A percentile compares a stretch with the other conserved stretches of the same genome.
phyloP scores from a whole-genome alignment of 2,329 filamentous ascomycete genomes.

The Pseudogymnoascus pannorum region DNA sequence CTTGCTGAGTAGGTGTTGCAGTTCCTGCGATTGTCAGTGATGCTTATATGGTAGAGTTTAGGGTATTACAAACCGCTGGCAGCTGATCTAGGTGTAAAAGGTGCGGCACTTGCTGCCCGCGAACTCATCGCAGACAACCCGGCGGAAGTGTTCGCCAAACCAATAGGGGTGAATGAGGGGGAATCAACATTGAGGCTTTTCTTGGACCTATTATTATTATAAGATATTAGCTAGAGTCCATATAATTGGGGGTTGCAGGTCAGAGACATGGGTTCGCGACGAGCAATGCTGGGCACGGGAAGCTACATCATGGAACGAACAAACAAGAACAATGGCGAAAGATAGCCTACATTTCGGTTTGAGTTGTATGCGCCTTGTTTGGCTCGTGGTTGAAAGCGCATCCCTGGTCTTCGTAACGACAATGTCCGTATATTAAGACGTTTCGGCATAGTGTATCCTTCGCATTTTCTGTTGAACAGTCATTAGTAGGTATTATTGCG shows the following conservation, averaged over 20 bases:
- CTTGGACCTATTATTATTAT: constrained; percentile 42
- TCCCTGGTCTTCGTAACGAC: constrained; percentile 81
- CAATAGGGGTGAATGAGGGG: constrained; percentile 79
- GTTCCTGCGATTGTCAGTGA: constrained; percentile 24
- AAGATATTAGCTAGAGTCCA: background rate
- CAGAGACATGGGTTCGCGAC: background rate
- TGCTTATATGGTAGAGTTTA: background rate
- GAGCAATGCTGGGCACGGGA: background rate
- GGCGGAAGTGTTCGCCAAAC: constrained; percentile 35
- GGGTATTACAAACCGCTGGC: constrained; percentile 26
- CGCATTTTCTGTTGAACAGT: constrained; percentile 50
- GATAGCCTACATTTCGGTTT: constrained; percentile 11
- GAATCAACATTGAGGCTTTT: constrained; percentile 92
- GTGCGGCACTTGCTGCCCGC: constrained; percentile 80
- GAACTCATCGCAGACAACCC: constrained; percentile 76
- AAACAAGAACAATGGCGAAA: background rate
- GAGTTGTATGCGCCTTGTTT: constrained; percentile 44
- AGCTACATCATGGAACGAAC: background rate
- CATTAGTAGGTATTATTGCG: constrained; percentile 17
- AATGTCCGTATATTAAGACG: constrained; percentile 87
- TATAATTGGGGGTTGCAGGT: background rate
- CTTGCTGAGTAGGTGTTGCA: constrained; percentile 26
- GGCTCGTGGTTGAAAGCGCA: constrained; percentile 87
- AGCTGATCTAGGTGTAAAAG: constrained; percentile 67
- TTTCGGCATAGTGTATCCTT: constrained; percentile 91